Evolutionary conservation across 768 basidiomycete species (phyloP), one percentile per base, ranked within the genome.

Genomic region (Tylopilus plumbeoviolaceoides): DNA sequence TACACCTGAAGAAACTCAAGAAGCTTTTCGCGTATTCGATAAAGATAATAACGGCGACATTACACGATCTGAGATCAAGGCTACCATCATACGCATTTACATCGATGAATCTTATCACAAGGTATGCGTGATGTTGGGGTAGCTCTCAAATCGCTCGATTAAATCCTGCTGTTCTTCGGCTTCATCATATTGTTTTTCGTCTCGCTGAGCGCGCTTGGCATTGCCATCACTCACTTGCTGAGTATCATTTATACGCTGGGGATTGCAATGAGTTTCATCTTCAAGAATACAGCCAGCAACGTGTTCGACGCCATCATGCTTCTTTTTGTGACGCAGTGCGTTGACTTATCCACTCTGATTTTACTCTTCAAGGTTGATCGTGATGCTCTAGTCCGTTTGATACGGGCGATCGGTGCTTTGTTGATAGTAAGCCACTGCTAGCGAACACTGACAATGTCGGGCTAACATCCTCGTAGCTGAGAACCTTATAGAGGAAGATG

Each of bases 241-340:
- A 82, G 86, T 36, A 87, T 85, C 65, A 72, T 89, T 56, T 91
- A 90, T 66, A 78, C 88, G 17, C 63, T 90, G 59, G 80, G 74
- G 12, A 80, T 91, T 53, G 89, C 84, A 6, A 81, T 81, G 10
- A 89, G 87, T 64, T 91, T 91, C 61, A 77, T 91, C 58, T 91
- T 91, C 76, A 89, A 88, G 72, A 80, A 75, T 57, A 70, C 88
- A 5, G 85, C 88, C 20, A 82, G 83, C 55, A 77, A 71, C 49
- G 84, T 84, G 17, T 91, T 91, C 61, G 88, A 90, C 67, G 78
- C 87, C 25, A 84, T 90, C 61, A 85, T 89, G 78, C 87, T 91
- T 65, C 67, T 89, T 57, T 90, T 90, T 63, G 87, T 90, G 38
- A 85, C 87, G 3, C 89, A 91, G 87, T 89, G 56, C 58, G 87